Base-by-base conservation (phyloP, 257 asterid species). In the Solanum etuberosum region DNA sequence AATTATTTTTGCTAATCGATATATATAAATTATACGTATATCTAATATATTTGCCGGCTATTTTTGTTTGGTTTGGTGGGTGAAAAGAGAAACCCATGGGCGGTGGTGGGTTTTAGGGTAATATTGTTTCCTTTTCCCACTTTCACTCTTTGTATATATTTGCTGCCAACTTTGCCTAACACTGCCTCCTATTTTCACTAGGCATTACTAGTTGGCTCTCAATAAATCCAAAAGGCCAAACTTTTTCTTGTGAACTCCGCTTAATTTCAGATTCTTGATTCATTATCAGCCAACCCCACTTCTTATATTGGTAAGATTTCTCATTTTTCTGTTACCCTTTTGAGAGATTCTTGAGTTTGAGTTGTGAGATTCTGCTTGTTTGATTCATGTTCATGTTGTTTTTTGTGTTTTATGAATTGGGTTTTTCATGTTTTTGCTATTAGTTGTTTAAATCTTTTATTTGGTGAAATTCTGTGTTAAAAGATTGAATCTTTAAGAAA, bases 171-270 rank as follows among this genome's bases (percentile, higher is more conserved):
- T 78, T 78, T 43, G 78, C 87, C 61, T 23, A 65, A 20, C 43
- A 21, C 43, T 7, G 34, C n/a, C 20, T 13, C 18, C 34, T 63
- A 13, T 29, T 7, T 21, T 38, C 80, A 4, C 67, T 54, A 18
- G 6, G 2, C 6, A 54, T n/a, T 37, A 6, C 40, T 65, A 4
- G 23, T 46, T 65, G 87, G 32, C 87, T 90, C 71, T 76, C 88
- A 16, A 16, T 27, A 83, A 83, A 65, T 88, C 88, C 81, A 85
- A 25, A 87, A 88, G 88, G 83, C 87, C 84, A 84, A 81, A 78
- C 12, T 16, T 18, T 86, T n/a, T 61, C 63, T 84, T 74, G 83
- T n/a, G 0, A 51, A 23, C 78, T 84, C 90, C 84, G 42, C 57
- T 20, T 14, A 27, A 31, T 23, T n/a, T 11, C 71, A 2, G 15